Base-by-base conservation (phyloP, 495 filamentous ascomycete genomes). In the Cenococcum geophilum region DNA sequence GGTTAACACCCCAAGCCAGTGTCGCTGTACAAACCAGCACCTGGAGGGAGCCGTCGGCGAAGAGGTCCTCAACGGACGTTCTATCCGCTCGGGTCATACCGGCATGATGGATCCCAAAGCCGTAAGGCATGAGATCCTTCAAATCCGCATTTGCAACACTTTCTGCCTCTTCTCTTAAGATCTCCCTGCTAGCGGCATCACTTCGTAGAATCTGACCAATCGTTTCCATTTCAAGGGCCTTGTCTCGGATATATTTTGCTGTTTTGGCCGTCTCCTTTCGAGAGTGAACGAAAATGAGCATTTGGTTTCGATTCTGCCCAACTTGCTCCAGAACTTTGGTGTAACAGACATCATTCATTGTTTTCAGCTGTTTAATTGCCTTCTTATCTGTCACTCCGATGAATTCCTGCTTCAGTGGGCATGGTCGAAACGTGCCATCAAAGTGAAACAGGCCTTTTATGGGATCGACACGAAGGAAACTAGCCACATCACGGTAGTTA, bases 301-400 rank as follows among this genome's bases (percentile, higher is more conserved):
- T 96, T 74, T 99, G 93, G 67, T 96, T 91, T 58, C 86, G 82
- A 61, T 92, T 86, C 55, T 85, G 82, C 0, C 92, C 92, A 23
- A 97, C 93, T 69, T 98, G 93, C 72, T 99, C 93, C 62, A 99
- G 82, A 20, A 97, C 92, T 71, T 99, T 99, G 49, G 85, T 95
- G 72, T 99, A 97, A 54, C 89, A 95, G 40, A 99, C 91, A 68
- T 99, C 93, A 63, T 99, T 99, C 93, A 99, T 99, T 0, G 88
- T 95, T 80, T 97, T 96, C 52, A 99, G 78, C 75, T 99, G 93
- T 76, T 97, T 99, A 77, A 97, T 99, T 18, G 93, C 89, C 68
- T 99, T 99, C 75, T 92, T 95, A 62, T 99, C 93, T 0, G 91
- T 96, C 35, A 99, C 87, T 55, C 95, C 93, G 70, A 99, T 92